Evolutionary conservation across 1,284 basidiomycete species (phyloP), one percentile per base, ranked within the genome.

Genomic region (Pterula multifida): DNA sequence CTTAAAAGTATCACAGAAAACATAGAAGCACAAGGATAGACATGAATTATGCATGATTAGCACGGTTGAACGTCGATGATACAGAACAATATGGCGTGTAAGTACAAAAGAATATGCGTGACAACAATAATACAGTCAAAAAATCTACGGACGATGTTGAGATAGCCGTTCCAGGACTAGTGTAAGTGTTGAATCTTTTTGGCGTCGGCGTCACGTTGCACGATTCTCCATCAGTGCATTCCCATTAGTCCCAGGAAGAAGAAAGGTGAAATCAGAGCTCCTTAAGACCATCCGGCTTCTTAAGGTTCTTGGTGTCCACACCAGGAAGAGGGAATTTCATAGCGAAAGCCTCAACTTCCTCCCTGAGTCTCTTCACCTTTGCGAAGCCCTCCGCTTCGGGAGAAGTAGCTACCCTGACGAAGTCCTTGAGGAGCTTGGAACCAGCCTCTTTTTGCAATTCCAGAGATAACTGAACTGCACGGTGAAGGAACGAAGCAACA

Each of bases 401-500:
- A 23, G 70, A 72, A 26, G 83, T 85, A 46, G 90, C 92, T 42
- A 84, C 83, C 55, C 84, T 80, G 58, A 94, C 79, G 63, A 98
- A 98, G 77, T 98, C 95, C 75, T 94, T 94, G 55, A 99, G 78
- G 56, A 96, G 72, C 78, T 97, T 98, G 56, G 80, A 80, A 49
- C 94, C 94, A 32, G 94, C 90, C 71, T 95, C 92, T 69, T 94
- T 90, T 71, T 98, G 96, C 50, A 94, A 75, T 44, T 78, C 63
- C 47, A 93, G 76, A 49, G 90, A 80, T 60, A 94, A 81, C 71
- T 96, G 90, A 45, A 97, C 86, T 21, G 87, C 79, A 49, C 92
- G 90, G 74, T 95, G 90, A 54, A 97, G 74, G 81, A 98, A 95
- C 55, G 80, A 79, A 52, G 86, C 95, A 51, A 98, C 92, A 56